Evolutionary conservation across 2,329 filamentous ascomycete species (phyloP).

Genomic region (Diaporthe sp.): DNA sequence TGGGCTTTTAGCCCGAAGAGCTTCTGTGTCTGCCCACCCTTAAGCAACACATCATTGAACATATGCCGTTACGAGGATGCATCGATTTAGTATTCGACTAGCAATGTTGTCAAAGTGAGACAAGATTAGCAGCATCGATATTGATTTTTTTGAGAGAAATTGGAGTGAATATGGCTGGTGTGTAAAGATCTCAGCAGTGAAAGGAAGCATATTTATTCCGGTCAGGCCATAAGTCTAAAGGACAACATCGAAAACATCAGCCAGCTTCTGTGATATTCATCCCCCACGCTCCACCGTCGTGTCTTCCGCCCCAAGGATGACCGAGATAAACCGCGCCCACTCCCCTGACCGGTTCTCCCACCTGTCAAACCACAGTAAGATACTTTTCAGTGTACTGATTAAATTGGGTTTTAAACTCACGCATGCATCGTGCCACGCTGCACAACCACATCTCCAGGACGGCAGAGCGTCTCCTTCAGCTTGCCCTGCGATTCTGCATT

Average conservation of each 20-base stretch:
- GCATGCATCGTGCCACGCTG: constrained; percentile 14
- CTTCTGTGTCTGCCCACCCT: no score
- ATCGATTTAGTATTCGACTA: no score
- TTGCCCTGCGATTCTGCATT: not conserved
- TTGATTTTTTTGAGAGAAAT: no score
- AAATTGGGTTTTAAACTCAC: not conserved
- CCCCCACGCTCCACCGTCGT: not conserved
- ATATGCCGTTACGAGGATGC: no score
- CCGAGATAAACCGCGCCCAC: constrained; percentile 10
- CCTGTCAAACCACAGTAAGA: not conserved
- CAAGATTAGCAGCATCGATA: no score
- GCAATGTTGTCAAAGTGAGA: no score
- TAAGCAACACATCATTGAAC: no score
- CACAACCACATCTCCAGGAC: not conserved
- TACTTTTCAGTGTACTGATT: rapidly evolving
- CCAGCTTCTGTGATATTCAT: not conserved
- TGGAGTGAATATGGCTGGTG: no score
- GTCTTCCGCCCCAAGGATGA: not conserved
- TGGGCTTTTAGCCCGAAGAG: no score
- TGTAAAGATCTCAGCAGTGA: no score
- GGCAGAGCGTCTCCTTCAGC: not conserved
- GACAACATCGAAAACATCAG: not conserved
- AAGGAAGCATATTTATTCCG: rapidly evolving
- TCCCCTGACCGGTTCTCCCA: not conserved
- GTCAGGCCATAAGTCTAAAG: not conserved